phyloP scores from a whole-genome alignment of 768 basidiomycete genomes.

The Mycena floridula region DNA sequence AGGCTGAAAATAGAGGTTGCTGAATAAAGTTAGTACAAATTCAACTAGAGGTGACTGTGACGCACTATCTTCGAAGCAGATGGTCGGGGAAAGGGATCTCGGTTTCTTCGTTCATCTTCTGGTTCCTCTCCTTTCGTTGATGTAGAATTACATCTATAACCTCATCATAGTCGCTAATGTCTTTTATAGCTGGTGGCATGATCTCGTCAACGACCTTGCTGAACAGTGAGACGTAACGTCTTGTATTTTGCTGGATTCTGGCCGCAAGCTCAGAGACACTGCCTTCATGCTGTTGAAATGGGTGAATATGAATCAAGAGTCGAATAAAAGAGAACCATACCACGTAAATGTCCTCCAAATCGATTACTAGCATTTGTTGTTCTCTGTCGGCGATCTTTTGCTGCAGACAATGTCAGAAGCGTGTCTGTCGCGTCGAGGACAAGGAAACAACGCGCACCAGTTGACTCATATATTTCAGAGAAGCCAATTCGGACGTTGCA shows the following conservation, averaged over 20 bases:
- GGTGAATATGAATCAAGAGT: slow-evolving; percentile 7
- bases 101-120: slow-evolving; percentile 66
- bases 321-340: slow-evolving; percentile 32
- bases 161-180: slow-evolving; percentile 87
- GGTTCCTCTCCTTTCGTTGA: slow-evolving; percentile 86
- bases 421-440: slow-evolving; percentile 17
- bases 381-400: slow-evolving; percentile 93
- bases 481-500: slow-evolving; percentile 26
- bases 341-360: slow-evolving; percentile 80
- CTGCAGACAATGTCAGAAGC: slow-evolving; percentile 32
- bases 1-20: slow-evolving; percentile 93
- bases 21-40: slow-evolving; percentile 25
- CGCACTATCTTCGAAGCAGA: slow-evolving; percentile 91
- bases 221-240: slow-evolving; percentile 88
- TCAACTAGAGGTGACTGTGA: slow-evolving; percentile 13
- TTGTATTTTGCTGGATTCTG: slow-evolving; percentile 78
- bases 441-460: slow-evolving; percentile 48
- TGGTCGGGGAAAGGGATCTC: slow-evolving; percentile 85
- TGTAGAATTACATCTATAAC: slow-evolving; percentile 96
- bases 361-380: slow-evolving; percentile 82
- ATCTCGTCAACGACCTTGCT: slow-evolving; percentile 86
- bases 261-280: slow-evolving; percentile 68
- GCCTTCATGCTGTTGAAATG: slow-evolving; percentile 51
- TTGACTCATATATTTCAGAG: slow-evolving; percentile 77
- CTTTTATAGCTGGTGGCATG: slow-evolving; percentile 83